Evolutionary conservation across 2,329 filamentous ascomycete species (phyloP), one percentile per base, ranked within the genome.

Genomic region (Periconia sp.): DNA sequence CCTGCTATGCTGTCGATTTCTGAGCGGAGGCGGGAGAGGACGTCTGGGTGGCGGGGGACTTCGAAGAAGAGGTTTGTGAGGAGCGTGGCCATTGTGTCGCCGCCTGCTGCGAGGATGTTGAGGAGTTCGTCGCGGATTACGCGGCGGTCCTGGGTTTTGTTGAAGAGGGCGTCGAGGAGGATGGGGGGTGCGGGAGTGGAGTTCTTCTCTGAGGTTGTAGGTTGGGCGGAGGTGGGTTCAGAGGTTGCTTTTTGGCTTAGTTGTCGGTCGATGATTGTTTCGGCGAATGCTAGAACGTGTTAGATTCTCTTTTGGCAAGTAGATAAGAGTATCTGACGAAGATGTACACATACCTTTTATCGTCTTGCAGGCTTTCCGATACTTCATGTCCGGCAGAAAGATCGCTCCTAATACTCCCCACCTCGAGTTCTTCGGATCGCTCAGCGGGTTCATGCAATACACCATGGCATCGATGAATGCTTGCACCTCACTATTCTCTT

Each of bases 1-100:
- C 39, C 35, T 13, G 51, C 52, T 4, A 95, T 78, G 1, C 75
- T 24, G 12, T 40, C 30, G 16, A 67, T 48, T 66, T 68, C 74
- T 8, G 52, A 43, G 13, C 74, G 41, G 52, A 72, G 52, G 44
- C 63, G 31, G 39, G 52, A 19, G 56, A 65, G 40, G 42, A 67
- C 47, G 5, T 50, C 46, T 5, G 71, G 65, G 35, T 70, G 67
- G 3, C 70, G 63, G 6, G 69, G 63, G 36, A 71, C 52, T 6
- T 72, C 52, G 25, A 58, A 64, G 41, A 73, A 54, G 30, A 70
- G 31, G 52, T 69, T 66, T 4, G 49, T 52, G 10, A 70, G 50
- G 4, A 63, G 56, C 1, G 55, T 38, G 18, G 60, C 65, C 6
- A 58, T 66, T 5, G 67, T 65, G 33, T 71, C 68, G 18, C 59